Conservation (phyloP, 768 basidiomycete genomes). For the Mycena rosella region DNA sequence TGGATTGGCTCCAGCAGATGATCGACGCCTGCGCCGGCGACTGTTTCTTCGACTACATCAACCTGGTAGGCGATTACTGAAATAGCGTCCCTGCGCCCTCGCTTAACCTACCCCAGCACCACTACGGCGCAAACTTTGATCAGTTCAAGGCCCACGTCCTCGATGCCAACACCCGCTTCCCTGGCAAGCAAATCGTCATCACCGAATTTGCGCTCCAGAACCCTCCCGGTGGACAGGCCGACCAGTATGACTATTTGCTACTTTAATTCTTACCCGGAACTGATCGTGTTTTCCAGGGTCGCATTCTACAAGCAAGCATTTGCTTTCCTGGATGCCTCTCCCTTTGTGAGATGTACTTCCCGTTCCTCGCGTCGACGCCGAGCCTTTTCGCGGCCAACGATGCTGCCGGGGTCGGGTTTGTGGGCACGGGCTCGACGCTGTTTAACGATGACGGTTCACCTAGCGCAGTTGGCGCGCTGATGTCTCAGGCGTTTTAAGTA, state of each 20-base stretch:
- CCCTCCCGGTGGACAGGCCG: conserved; percentile 45
- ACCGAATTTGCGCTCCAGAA: conserved; percentile 50
- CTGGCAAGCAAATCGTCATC: conserved; percentile 41
- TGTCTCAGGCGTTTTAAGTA: neutral
- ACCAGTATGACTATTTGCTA: conserved; percentile 40
- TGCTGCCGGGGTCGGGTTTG: conserved; percentile 19
- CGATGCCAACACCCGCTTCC: conserved; percentile 18
- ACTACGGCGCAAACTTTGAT: conserved; percentile 40
- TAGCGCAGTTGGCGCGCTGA: neutral
- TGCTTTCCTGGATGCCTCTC: conserved; percentile 47
- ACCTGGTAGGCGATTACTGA: conserved; percentile 30
- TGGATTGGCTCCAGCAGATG: conserved; percentile 52
- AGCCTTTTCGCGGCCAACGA: conserved; percentile 41
- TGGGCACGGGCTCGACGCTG: conserved; percentile 49
- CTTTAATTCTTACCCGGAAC: neutral
- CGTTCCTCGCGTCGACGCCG: conserved; percentile 51
- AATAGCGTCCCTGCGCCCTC: neutral
- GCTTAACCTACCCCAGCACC: conserved; percentile 12
- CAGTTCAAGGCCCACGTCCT: conserved; percentile 42
- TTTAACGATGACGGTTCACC: conserved; percentile 44
- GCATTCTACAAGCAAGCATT: conserved; percentile 50
- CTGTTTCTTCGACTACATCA: conserved; percentile 53
- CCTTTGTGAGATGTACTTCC: conserved; percentile 53
- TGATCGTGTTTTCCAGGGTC: conserved; percentile 37
- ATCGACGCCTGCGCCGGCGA: conserved; percentile 49